Evolutionary conservation across 805 yeast genomes (phyloP).

Genomic region (Candida incommunis): DNA sequence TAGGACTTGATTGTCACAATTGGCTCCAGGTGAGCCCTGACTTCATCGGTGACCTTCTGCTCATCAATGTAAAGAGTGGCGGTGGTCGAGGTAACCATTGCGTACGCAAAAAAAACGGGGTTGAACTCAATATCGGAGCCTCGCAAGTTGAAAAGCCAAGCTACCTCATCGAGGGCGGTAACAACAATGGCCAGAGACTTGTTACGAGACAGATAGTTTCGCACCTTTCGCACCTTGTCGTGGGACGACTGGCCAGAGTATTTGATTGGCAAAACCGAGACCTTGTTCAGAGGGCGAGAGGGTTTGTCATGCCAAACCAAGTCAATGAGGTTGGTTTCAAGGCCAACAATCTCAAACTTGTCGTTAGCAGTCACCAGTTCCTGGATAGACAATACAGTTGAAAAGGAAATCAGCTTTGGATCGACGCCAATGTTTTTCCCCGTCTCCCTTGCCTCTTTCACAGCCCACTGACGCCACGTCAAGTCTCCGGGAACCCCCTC

Average conservation of each 20-base stretch:
- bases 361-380: conserved; percentile 13
- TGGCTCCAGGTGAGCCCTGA: conserved; percentile 27
- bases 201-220: conserved; percentile 16
- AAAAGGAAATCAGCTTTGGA: conserved; percentile 53
- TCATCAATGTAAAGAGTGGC: conserved; percentile 43
- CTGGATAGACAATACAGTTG: conserved; percentile 19
- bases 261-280: conserved; percentile 36
- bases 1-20: conserved; percentile 41
- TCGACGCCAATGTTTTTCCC: conserved; percentile 63
- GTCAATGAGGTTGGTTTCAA: conserved; percentile 58
- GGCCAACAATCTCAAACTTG: conserved; percentile 32
- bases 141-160: conserved; percentile 81
- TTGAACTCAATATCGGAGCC: conserved; percentile 71
- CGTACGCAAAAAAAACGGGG: conserved; percentile 74
- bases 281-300: conserved; percentile 32
- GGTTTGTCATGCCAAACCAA: conserved; percentile 70
- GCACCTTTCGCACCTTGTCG: conserved; percentile 38
- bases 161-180: conserved; percentile 74
- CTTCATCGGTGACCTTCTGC: conserved; percentile 26
- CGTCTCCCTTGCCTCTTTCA: conserved; percentile 36
- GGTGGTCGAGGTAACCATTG: conserved; percentile 27
- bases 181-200: conserved; percentile 36
- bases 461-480: conserved; percentile 71
- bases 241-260: conserved; percentile 52
- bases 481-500: conserved; percentile 62